Evolutionary conservation across 2,329 filamentous ascomycete genomes (phyloP).

Genomic region (Clonostachys solani): DNA sequence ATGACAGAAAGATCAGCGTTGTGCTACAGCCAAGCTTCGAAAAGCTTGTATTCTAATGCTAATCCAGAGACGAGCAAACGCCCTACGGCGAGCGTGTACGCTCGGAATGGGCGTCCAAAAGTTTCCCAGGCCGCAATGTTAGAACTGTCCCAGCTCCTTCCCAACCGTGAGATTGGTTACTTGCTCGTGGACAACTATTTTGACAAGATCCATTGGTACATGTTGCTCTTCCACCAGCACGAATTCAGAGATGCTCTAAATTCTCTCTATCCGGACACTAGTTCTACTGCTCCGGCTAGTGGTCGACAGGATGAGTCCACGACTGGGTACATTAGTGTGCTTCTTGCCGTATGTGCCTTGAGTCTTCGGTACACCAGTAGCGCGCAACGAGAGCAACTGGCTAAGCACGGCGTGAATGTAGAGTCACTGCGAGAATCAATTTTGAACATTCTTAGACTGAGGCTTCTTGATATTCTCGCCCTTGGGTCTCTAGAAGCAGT

Average conservation of each 20-base stretch:
- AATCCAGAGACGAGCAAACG: neutral
- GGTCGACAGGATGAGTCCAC: neutral
- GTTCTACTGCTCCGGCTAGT: neutral
- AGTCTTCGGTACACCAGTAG: neutral
- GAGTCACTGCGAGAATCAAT: neutral
- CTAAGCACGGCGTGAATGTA: neutral
- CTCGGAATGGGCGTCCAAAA: neutral
- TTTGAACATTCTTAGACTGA: neutral
- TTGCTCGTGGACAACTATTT: slow-evolving; percentile 27
- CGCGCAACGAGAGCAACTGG: neutral
- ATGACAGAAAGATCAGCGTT: neutral
- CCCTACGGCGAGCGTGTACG: neutral
- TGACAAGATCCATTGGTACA: slow-evolving; percentile 31
- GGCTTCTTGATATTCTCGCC: neutral
- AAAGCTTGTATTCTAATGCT: neutral
- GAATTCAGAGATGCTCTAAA: slow-evolving; percentile 14
- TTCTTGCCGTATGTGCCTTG: neutral
- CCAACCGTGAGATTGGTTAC: slow-evolving; percentile 11
- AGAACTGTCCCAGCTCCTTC: neutral
- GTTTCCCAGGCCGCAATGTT: neutral
- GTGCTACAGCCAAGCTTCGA: neutral
- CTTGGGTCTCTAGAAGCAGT: slow-evolving; percentile 19
- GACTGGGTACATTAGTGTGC: neutral
- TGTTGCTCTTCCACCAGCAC: slow-evolving; percentile 26
- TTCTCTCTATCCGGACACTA: slow-evolving; percentile 3